Base-by-base conservation (phyloP, 2,329 filamentous ascomycete species). In the Ceratocystis cubensis region DNA sequence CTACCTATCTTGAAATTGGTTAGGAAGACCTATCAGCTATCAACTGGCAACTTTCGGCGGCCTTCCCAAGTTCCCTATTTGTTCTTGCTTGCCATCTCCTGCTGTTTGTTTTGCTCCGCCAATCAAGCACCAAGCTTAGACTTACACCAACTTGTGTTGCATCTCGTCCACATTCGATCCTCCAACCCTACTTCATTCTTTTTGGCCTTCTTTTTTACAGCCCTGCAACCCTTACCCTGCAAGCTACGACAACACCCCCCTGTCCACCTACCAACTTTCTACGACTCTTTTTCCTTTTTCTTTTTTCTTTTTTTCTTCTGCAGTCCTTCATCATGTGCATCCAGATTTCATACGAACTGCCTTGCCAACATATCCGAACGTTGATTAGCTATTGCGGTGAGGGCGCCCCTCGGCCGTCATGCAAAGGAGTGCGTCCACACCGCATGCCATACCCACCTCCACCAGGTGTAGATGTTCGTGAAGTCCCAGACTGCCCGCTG, bases 321-420 rank as follows among this genome's bases (percentile, higher is more conserved):
- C 28, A 13, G 53, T 28, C 22, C 13, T 20, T 46, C 33, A 67
- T 28, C 66, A 82, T 82, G 80, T 82, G 80, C 70, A 79, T 78
- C 70, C 77, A 79, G 68, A 76, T 78, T 64, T 78, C 75, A 61
- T 81, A 81, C 71, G 79, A 77, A 44, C 75, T 82, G 64, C 76
- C 77, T 59, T 82, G 81, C 72, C 79, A 81, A 72, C 80, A 82
- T 71, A 75, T 81, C 70, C 75, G 75, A 68, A 78, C 76, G 17
- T 73, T 76, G 66, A 76, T 75, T 45, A 73, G 75, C 66, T 79
- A 78, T 74, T 82, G 80, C 69, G 69, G 75, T 15, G 74, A 77
- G n/a, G 78, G 77, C 5, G 69, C 69, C 2, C 66, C 71, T 37
- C 74, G 73, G 67, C 75, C 71, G 68, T 75, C 77, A 10, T 82